Conservation (phyloP, 2,329 filamentous ascomycete genomes). For the Pezizomycotina sp. region DNA sequence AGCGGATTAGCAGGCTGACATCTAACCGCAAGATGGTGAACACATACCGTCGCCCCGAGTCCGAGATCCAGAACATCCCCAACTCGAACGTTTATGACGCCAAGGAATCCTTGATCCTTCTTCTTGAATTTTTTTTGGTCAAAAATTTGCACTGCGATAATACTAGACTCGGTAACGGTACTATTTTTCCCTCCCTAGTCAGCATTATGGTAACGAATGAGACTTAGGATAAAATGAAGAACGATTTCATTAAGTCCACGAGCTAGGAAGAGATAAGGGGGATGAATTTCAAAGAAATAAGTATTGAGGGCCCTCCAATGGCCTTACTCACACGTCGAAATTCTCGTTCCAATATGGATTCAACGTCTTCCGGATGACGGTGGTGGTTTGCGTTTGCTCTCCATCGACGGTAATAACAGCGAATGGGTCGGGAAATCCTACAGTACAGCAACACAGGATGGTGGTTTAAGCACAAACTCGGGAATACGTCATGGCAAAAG, state of each 20-base stretch:
- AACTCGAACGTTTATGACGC: slow-evolving; percentile 91
- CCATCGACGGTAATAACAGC: slow-evolving; percentile 93
- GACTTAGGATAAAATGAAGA: slow-evolving; percentile 5
- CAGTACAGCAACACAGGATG: slow-evolving; percentile 7
- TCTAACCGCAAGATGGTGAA: neutral
- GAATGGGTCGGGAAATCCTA: slow-evolving; percentile 94
- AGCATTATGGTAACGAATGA: no score
- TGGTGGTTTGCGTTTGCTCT: slow-evolving; percentile 96
- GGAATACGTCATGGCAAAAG: no score
- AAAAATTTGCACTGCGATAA: slow-evolving; percentile 94
- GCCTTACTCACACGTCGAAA: slow-evolving; percentile 69
- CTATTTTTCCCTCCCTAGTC: no score
- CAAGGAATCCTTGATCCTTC: slow-evolving; percentile 97
- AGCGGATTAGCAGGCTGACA: slow-evolving; percentile 15
- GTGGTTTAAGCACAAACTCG: slow-evolving; percentile 14
- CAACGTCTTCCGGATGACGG: slow-evolving; percentile 88
- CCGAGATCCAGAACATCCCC: slow-evolving; percentile 87
- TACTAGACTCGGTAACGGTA: slow-evolving; percentile 82
- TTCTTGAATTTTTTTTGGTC: slow-evolving; percentile 99
- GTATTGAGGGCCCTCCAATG: neutral
- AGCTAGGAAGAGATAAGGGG: slow-evolving; percentile 6
- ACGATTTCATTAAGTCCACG: no score
- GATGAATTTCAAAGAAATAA: neutral
- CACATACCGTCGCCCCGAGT: slow-evolving; percentile 74
- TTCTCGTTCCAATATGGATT: slow-evolving; percentile 99